A percentile compares a stretch with the other conserved stretches of the same genome.
Evolutionary conservation across 1,284 basidiomycete species (phyloP).

Genomic region (Cryptococcus floricola): DNA sequence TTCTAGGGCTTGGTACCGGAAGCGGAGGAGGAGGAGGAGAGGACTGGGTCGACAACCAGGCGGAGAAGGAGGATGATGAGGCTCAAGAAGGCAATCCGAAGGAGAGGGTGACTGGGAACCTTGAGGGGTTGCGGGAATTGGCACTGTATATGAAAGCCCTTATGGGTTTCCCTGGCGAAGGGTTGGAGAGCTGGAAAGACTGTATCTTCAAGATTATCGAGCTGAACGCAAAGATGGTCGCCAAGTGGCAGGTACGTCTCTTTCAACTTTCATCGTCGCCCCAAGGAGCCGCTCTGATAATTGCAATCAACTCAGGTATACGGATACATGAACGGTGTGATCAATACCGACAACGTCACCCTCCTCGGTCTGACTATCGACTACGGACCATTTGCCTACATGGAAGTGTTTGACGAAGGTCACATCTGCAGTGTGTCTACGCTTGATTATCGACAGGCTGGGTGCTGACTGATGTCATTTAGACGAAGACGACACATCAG

Average conservation of each 20-base stretch:
- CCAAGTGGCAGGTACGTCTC: slow-evolving; percentile 70
- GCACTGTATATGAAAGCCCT: slow-evolving; percentile 63
- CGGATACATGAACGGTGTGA: slow-evolving; percentile 81
- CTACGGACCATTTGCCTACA: slow-evolving; percentile 91
- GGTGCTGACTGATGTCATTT: not conserved
- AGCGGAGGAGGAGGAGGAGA: slow-evolving; percentile 9
- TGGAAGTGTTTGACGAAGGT: slow-evolving; percentile 78
- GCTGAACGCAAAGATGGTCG: slow-evolving; percentile 85
- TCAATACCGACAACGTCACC: slow-evolving; percentile 92
- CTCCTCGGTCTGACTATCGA: slow-evolving; percentile 89
- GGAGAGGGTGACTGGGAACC: slow-evolving; percentile 54
- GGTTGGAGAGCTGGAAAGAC: slow-evolving; percentile 59
- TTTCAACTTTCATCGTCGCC: not conserved
- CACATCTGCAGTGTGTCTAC: slow-evolving; percentile 70
- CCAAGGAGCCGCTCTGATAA: not conserved
- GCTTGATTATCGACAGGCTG: not conserved
- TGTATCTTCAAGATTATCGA: slow-evolving; percentile 72
- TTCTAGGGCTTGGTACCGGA: slow-evolving; percentile 44
- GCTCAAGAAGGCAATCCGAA: slow-evolving; percentile 2
- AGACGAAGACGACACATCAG: slow-evolving; percentile 79
- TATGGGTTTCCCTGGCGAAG: slow-evolving; percentile 59
- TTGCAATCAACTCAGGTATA: slow-evolving; percentile 55
- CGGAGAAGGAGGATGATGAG: slow-evolving; percentile 49
- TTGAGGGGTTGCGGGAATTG: slow-evolving; percentile 67
- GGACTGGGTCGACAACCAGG: slow-evolving; percentile 53